phyloP scores from a whole-genome alignment of 2,329 filamentous ascomycete species.

The Hortaea werneckii region DNA sequence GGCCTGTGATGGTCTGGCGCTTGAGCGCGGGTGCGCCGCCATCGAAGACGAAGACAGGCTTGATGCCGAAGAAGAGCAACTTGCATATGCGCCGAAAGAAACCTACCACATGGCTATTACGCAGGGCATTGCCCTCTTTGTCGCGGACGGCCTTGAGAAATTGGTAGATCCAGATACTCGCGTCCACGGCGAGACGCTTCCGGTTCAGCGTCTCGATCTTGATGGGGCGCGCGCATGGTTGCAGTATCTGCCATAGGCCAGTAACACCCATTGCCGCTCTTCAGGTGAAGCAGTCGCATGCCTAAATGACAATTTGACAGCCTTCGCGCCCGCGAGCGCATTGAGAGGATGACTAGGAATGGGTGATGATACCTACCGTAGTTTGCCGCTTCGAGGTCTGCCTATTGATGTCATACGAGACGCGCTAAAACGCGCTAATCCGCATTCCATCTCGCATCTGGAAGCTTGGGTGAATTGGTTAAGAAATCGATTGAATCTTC shows the following conservation, averaged over 20 bases:
- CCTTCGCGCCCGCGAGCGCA: too few species aligned
- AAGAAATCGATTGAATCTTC: too few species aligned
- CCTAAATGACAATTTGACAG: too few species aligned
- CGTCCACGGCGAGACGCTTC: slow-evolving; percentile 92
- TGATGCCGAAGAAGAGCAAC: slow-evolving; percentile 89
- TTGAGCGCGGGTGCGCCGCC: slow-evolving; percentile 87
- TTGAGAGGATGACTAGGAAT: too few species aligned
- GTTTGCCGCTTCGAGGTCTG: neutral
- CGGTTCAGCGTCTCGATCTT: slow-evolving; percentile 94
- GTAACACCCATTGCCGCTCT: slow-evolving; percentile 74
- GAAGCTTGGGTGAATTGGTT: too few species aligned
- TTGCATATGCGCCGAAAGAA: slow-evolving; percentile 99
- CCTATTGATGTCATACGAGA: neutral
- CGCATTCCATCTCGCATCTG: too few species aligned
- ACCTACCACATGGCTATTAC: slow-evolving; percentile 90
- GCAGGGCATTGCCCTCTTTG: slow-evolving; percentile 92
- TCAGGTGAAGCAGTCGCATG: too few species aligned
- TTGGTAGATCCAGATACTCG: slow-evolving; percentile 99
- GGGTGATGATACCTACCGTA: too few species aligned
- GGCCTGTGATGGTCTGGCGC: slow-evolving; percentile 72
- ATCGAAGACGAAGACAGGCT: slow-evolving; percentile 95
- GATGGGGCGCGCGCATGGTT: slow-evolving; percentile 89
- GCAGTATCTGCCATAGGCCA: slow-evolving; percentile 90
- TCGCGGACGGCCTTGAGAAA: slow-evolving; percentile 98
- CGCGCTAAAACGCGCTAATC: neutral